Base-by-base conservation (phyloP, 2,329 filamentous ascomycete genomes). In the Ascosphaera pollenicola region DNA sequence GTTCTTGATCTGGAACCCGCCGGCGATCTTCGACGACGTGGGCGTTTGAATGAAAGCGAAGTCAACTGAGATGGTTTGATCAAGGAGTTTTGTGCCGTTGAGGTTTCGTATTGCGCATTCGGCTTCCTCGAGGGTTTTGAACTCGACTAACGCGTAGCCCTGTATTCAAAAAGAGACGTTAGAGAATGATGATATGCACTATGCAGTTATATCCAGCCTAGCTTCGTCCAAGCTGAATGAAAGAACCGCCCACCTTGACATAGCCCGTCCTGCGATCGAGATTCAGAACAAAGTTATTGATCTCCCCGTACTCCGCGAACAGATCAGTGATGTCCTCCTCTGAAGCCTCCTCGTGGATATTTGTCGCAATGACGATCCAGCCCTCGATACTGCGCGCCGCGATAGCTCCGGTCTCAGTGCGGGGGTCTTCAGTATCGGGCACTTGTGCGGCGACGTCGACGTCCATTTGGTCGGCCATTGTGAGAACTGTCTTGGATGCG, bases 291-390 rank as follows among this genome's bases (percentile, higher is more conserved):
- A 75, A 55, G 50, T 76, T 76, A 62, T 75, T 75, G 49, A 77
- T 74, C 49, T 75, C 69, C 41, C 73, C 73, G 47, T 69, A 73
- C 44, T 77, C 73, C 43, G 69, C 71, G 51, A 77, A 77, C 48
- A 75, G 54, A 47, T 77, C 73, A 40, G 69, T 70, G 18, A 77
- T 55, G 45, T 76, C 73, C 54, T 77, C 73, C 52, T 77, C 73
- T n/a, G 64, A 69, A 8, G 73, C 70, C 51, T 77, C 73, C 51
- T 76, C 73, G 47, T 77, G 72, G 28, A 77, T 69, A 46, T 77
- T 76, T n/a, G 71, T 73, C 40, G 66, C 71, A n/a, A 75, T 65
- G 44, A 77, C 63, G 52, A 77, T 76, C 73, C 73, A 77, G 45
- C 73, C 73, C 53, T 77, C 73, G 48, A 77, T 76, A 48, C 69